Percentiles rank a stretch among this genome's conserved stretches.
phyloP scores from a whole-genome alignment of 1,284 basidiomycete species.

The Fereydounia khargensis region DNA sequence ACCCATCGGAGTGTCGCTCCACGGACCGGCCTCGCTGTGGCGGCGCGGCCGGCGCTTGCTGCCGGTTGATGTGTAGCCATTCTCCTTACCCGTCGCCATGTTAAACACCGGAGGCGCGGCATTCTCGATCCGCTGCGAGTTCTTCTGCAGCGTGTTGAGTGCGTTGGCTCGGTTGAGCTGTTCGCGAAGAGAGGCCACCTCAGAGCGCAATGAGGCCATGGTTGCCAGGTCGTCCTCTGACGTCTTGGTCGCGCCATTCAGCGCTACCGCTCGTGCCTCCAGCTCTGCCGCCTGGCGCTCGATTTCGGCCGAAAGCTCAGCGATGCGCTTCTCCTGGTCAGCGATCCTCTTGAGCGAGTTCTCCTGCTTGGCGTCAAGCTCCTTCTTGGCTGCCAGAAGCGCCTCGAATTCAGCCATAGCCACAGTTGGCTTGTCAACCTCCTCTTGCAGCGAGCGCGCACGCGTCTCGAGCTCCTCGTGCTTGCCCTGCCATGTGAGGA shows the following conservation, averaged over 20 bases:
- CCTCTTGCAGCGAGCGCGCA: constrained; percentile 71
- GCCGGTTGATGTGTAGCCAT: constrained; percentile 22
- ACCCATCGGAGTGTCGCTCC: constrained; percentile 66
- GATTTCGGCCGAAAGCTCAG: constrained; percentile 70
- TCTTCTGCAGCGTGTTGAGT: constrained; percentile 52
- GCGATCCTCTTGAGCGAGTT: constrained; percentile 71
- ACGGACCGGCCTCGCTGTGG: constrained; percentile 80
- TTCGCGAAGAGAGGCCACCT: constrained; percentile 85
- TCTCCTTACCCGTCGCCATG: constrained; percentile 49
- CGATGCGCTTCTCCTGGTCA: constrained; percentile 82
- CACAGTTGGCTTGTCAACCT: constrained; percentile 71
- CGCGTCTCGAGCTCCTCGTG: constrained; percentile 84
- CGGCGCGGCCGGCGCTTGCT: constrained; percentile 65
- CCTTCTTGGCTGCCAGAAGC: constrained; percentile 72
- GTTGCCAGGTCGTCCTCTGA: constrained; percentile 75
- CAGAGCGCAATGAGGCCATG: constrained; percentile 82
- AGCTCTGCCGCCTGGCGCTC: constrained; percentile 72
- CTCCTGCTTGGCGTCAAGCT: constrained; percentile 78
- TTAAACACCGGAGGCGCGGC: constrained; percentile 48
- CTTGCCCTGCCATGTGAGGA: constrained; percentile 78
- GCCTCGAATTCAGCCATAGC: constrained; percentile 75
- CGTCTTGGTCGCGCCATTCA: constrained; percentile 43
- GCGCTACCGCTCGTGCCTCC: constrained; percentile 65
- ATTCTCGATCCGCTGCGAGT: constrained; percentile 52
- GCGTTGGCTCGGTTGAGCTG: constrained; percentile 93